Evolutionary conservation across 2,329 filamentous ascomycete genomes (phyloP), one percentile per base, ranked within the genome.

Genomic region (Eutypella sp.): DNA sequence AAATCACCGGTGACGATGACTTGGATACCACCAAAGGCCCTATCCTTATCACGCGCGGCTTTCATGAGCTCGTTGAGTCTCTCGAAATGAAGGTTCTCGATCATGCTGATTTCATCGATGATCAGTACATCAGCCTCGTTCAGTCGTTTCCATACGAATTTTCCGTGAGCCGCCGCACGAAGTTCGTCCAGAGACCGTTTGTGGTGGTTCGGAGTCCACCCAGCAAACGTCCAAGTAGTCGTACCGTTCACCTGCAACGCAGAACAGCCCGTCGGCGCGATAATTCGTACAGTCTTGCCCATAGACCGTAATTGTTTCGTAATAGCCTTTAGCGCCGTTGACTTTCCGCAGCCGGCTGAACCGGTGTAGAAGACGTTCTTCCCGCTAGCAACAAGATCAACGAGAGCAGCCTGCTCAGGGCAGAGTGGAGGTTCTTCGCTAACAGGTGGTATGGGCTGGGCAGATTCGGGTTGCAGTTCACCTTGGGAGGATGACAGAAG

Each of bases 51-150:
- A 16, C 64, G 60, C 20, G 60, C 63, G 1, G 42, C 48, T 47
- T 76, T 75, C 65, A 73, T 70, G 3, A 78, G 55, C 3, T 54
- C 58, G 46, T 77, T 74, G 11, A 79, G 60, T 11, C 78, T 70
- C 47, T 78, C 71, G 23, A 82, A 73, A 40, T 74, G 67, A 6
- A 71, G 57, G 44, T 74, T 78, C 41, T 81, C 77, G 0, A 84
- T 69, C 82, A 85, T 85, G 50, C 75, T 81, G 47, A 86, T 78
- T 60, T 85, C 82, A 52, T 85, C 81, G 15, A 85, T 78, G 20
- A 85, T 71, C 2, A 85, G 66, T 1, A 82, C 74, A 41, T 84
- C 68, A 0, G 74, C 79, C 0, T 59, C 25, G 0, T 18, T 54
- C 2, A 81, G 59, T 0, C 73, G 66, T 1, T 65, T 57, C 19